phyloP scores from a whole-genome alignment of 805 yeast genomes.

The Ogataea nonfermentans region DNA sequence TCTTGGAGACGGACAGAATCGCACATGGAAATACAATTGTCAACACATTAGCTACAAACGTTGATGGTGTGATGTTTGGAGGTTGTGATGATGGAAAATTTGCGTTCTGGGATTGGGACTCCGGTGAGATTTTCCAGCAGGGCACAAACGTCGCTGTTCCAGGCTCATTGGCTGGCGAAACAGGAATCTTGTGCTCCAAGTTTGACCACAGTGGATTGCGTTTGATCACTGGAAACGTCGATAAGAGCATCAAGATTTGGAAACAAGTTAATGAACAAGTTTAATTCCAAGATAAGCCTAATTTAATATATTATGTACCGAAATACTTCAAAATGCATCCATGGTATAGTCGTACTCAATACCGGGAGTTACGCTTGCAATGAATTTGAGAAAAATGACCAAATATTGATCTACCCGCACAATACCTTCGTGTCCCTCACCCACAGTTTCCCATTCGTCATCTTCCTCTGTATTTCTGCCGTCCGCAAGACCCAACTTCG shows the following conservation, averaged over 20 bases:
- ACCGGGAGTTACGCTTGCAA: slow-evolving; percentile 96
- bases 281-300: slow-evolving; percentile 1
- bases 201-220: slow-evolving; percentile 82
- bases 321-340: slow-evolving; percentile 66
- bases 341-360: slow-evolving; percentile 98
- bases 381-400: slow-evolving; percentile 85
- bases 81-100: slow-evolving; percentile 85
- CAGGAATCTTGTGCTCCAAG: slow-evolving; percentile 64
- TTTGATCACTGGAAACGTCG: slow-evolving; percentile 85
- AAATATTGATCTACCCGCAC: slow-evolving; percentile 89
- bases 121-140: slow-evolving; percentile 63
- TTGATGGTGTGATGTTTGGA: slow-evolving; percentile 62
- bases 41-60: slow-evolving; percentile 65
- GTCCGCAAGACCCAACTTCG: slow-evolving; percentile 47
- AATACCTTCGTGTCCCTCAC: slow-evolving; percentile 33
- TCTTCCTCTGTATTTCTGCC: slow-evolving; percentile 35
- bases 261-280: slow-evolving; percentile 38
- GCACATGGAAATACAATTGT: slow-evolving; percentile 45
- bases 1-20: slow-evolving; percentile 38
- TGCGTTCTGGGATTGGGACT: slow-evolving; percentile 73
- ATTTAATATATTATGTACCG: background rate
- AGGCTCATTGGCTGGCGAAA: slow-evolving; percentile 67
- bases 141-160: slow-evolving; percentile 55
- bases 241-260: slow-evolving; percentile 82
- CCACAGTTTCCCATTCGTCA: slow-evolving; percentile 52